These are phyloP conservation scores for Amaranthus palmeri DNA, from an alignment of 148 eudicot genomes.

Conservation along the genomic window DNA sequence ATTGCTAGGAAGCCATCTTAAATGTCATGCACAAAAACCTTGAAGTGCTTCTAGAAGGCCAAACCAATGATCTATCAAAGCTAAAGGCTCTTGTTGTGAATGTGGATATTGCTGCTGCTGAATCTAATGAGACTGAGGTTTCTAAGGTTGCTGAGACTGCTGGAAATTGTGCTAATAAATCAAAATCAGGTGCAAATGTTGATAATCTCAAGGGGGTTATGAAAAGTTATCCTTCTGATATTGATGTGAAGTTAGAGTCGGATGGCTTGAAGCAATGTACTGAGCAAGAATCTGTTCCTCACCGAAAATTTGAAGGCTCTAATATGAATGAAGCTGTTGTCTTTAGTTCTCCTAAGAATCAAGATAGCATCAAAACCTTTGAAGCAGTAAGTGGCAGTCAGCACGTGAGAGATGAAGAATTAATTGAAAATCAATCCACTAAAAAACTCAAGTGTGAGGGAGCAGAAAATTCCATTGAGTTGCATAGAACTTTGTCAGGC, in stretches of 20 bases:
- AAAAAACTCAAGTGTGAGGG: constrained; percentile 19
- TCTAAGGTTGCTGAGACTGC: constrained; percentile 16
- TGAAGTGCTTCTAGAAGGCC: constrained; percentile 24
- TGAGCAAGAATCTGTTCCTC: background rate
- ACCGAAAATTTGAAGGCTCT: constrained; percentile 22
- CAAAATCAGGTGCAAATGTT: constrained; percentile 28
- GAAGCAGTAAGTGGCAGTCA: constrained; percentile 27
- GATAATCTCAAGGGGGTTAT: constrained; percentile 25
- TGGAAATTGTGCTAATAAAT: constrained; percentile 20
- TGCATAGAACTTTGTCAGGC: constrained; percentile 29
- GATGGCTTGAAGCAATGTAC: constrained; percentile 25
- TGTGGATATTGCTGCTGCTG: constrained; percentile 21
- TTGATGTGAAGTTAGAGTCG: constrained; percentile 35
- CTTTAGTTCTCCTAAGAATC: constrained; percentile 29
- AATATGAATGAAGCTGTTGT: constrained; percentile 24
- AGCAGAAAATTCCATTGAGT: constrained; percentile 32
- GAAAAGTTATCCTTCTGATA: constrained; percentile 28
- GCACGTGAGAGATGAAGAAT: constrained; percentile 29
- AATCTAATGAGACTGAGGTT: constrained; percentile 24
- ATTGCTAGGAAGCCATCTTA: constrained; percentile 18
- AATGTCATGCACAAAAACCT: constrained; percentile 22
- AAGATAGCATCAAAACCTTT: constrained; percentile 30
- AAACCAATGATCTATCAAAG: constrained; percentile 21
- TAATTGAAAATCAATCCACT: constrained; percentile 9
- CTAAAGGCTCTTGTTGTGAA: constrained; percentile 30